Conservation (phyloP, 176 grass and related monocot species). For the Otatea glauca region DNA sequence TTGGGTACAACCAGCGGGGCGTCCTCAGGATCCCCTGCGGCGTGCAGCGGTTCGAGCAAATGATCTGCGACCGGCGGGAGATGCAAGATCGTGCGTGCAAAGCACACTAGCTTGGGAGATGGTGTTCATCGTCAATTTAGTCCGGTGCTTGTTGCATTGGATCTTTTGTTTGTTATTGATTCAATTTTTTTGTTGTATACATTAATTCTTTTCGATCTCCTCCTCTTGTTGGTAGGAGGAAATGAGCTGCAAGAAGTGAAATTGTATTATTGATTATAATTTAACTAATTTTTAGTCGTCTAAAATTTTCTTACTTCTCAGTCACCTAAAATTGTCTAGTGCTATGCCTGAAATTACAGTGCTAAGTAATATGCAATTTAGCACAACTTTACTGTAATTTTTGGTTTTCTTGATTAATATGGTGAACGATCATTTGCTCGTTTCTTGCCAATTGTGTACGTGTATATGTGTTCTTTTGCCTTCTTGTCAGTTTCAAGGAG, state of each 20-base stretch:
- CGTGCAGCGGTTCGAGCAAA: background rate
- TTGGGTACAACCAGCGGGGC: conserved; percentile 39
- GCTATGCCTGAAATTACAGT: background rate
- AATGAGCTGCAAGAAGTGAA: no score
- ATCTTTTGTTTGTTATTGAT: no score
- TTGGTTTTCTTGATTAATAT: background rate
- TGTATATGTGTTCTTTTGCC: background rate
- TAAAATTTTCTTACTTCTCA: background rate
- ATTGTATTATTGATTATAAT: no score
- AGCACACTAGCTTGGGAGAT: no score
- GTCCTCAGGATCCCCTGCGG: conserved; percentile 38
- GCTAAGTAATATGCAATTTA: background rate
- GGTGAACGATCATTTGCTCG: background rate
- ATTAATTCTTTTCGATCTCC: no score
- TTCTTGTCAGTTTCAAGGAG: background rate
- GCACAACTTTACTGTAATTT: background rate
- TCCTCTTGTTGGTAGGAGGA: no score
- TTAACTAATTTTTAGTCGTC: no score
- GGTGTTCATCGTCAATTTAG: no score
- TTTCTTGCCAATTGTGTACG: background rate
- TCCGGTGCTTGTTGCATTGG: no score
- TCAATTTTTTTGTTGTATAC: no score
- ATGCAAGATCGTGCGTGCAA: background rate
- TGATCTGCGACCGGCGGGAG: background rate
- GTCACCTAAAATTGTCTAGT: background rate